These are phyloP conservation scores for Malus hybrid DNA, from an alignment of 331 rosid genomes.

Conservation along the genomic window DNA sequence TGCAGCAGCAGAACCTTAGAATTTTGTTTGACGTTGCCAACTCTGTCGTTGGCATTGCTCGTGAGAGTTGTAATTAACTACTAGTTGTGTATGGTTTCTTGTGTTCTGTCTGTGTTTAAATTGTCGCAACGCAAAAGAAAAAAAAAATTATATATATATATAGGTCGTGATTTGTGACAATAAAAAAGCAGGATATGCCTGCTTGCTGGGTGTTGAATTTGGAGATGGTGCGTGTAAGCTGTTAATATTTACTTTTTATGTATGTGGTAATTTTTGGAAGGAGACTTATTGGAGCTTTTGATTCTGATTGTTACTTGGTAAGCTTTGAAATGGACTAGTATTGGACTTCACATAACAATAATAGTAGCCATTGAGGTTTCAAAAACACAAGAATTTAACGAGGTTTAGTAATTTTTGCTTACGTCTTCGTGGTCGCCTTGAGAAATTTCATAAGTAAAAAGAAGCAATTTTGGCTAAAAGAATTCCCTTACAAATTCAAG, in stretches of 20 bases:
- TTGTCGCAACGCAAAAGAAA: not conserved
- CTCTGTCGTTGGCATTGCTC: slow-evolving; percentile 73
- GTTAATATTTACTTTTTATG: not conserved
- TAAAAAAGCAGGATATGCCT: not conserved
- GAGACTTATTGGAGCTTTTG: not conserved
- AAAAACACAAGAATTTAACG: not conserved
- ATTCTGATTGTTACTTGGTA: not conserved
- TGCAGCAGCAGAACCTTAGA: slow-evolving; percentile 89
- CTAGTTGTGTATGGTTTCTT: not conserved
- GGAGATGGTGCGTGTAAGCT: not conserved
- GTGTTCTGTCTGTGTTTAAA: not conserved
- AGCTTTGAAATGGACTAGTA: not conserved
- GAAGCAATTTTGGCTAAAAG: not conserved
- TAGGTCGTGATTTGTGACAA: not conserved
- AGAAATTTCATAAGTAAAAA: not conserved
- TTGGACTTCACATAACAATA: not conserved
- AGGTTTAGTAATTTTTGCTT: not conserved
- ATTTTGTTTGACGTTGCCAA: slow-evolving; percentile 74
- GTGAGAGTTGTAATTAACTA: slow-evolving; percentile 69
- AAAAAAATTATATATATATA: no score
- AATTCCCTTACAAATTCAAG: not conserved
- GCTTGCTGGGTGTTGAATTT: not conserved
- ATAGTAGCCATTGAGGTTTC: not conserved
- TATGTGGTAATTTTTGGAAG: not conserved
- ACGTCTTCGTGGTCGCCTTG: rapidly evolving